A percentile compares a stretch with the other conserved stretches of the same genome.
Evolutionary conservation across 2,329 filamentous ascomycete genomes (phyloP).

Genomic region (Emergomyces pasteurianus): DNA sequence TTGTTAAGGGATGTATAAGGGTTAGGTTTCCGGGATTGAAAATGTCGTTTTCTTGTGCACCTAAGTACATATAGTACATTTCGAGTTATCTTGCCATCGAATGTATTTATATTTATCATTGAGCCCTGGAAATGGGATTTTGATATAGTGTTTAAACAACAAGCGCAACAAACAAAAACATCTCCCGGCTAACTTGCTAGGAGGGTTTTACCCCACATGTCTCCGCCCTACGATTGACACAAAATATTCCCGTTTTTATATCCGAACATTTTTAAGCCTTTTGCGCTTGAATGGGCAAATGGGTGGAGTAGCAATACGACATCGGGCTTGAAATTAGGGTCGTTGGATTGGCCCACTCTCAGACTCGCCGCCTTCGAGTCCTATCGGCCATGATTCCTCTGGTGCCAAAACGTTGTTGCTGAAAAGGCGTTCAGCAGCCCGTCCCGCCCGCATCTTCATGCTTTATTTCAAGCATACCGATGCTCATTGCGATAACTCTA

Average conservation of each 20-base stretch:
- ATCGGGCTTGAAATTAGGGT: neutral
- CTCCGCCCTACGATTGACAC: neutral
- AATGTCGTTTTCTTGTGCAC: no score
- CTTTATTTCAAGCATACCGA: neutral
- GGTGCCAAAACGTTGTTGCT: neutral
- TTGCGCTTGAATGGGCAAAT: no score
- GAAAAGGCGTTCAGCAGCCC: neutral
- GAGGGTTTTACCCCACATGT: neutral
- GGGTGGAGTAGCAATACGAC: neutral
- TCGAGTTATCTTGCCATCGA: no score
- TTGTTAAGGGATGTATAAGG: neutral
- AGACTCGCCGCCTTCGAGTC: no score
- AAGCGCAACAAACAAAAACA: neutral
- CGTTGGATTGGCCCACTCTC: no score
- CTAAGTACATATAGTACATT: no score
- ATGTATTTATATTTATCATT: no score
- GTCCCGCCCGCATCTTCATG: neutral
- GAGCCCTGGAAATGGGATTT: no score
- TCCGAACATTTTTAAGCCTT: neutral
- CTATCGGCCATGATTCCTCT: no score
- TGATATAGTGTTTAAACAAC: no score
- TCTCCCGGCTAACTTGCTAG: neutral
- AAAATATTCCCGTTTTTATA: neutral
- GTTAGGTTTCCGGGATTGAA: neutral
- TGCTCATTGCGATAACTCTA: neutral